Evolutionary conservation across 2,329 filamentous ascomycete species (phyloP), one percentile per base, ranked within the genome.

Genomic region (Fusarium keratoplasticum): DNA sequence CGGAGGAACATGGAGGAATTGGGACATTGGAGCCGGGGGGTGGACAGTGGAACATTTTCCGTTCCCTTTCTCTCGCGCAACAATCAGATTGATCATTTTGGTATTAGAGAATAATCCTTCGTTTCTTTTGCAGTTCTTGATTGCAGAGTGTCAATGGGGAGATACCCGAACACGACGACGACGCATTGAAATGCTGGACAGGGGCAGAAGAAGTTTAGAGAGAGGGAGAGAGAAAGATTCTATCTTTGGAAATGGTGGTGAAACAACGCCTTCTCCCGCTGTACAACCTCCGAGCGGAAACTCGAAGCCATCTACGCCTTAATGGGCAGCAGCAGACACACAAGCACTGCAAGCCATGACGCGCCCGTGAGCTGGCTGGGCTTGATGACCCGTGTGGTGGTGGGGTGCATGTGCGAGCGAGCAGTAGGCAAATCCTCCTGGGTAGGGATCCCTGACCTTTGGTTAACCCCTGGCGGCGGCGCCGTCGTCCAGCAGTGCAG

Each of bases 181-280:
- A 40, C 38, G 44, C 66, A 31, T 44, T 44, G 40, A 14, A 25
- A 7, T 14, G 40, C 27, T 44, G 31, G 40, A 69, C 69, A 72
- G 64, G 70, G 70, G n/a, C 22, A 50, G 59, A 22, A 59, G 29
- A 60, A 29, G 40, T 25, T 52, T 55, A 22, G 27, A 29, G 40
- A 40, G 16, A 29, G 29, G 29, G 38, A 70, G 58, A 38, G 61
- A 59, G 8, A 36, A 35, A 36, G 6, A 36, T 36, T 61, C 70
- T 72, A 72, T 72, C 69, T 72, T 72, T 72, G 69, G 69, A 55
- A 31, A 36, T 70, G 57, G 69, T 72, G 50, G 70, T 72, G 69
- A 72, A 72, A 72, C 69, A 66, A 40, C n/a, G 38, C 38, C 40
- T 44, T 44, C 13, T 40, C 38, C 38, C 9, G 38, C 16, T 52